Percentiles rank a stretch among this genome's conserved stretches.
Evolutionary conservation across 768 basidiomycete species (phyloP).

Genomic region (Suillus alpinus): DNA sequence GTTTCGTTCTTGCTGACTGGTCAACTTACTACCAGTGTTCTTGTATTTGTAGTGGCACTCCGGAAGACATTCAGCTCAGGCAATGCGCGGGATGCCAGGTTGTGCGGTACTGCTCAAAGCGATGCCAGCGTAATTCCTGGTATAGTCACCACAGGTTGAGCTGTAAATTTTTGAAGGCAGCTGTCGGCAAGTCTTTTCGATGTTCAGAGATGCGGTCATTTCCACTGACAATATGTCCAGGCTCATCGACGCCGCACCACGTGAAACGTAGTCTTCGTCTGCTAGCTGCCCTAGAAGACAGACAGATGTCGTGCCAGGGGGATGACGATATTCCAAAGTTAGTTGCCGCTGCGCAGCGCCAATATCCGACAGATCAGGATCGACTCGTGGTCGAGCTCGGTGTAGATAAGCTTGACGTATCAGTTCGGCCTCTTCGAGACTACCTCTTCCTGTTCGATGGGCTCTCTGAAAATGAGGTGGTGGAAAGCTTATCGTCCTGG

Average conservation of each 20-base stretch:
- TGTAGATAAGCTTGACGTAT: too few species aligned
- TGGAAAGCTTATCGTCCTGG: background rate
- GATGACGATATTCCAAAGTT: background rate
- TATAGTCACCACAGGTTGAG: background rate
- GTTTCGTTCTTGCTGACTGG: background rate
- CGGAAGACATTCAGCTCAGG: background rate
- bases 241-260: background rate
- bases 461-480: background rate
- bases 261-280: constrained; percentile 1
- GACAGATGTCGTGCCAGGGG: background rate
- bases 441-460: background rate
- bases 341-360: background rate
- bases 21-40: background rate
- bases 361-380: background rate
- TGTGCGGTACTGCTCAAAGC: background rate
- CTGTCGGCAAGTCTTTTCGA: background rate
- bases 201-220: background rate
- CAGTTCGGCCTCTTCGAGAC: background rate
- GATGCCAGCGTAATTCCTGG: constrained; percentile 1
- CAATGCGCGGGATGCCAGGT: constrained; percentile 1
- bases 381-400: background rate
- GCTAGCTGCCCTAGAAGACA: background rate
- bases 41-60: background rate
- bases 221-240: background rate
- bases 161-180: background rate